A percentile compares a stretch with the other conserved stretches of the same genome.
Conservation (phyloP, 1,284 basidiomycete species). For the Trichosporon ovoides region DNA sequence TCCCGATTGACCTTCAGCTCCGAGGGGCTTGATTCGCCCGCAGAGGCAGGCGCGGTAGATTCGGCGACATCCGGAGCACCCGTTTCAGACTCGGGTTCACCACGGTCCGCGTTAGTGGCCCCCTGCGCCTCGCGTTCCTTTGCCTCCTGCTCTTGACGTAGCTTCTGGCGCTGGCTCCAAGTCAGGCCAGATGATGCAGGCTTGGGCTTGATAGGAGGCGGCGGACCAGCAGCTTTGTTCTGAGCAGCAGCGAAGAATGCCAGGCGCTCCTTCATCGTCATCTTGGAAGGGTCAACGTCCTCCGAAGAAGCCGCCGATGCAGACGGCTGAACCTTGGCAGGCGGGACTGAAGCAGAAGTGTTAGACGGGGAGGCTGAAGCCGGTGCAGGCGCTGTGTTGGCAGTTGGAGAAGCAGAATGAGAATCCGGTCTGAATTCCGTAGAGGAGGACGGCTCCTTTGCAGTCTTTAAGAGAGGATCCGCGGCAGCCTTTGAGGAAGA, state of each 20-base stretch:
- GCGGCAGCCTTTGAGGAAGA: constrained; percentile 12
- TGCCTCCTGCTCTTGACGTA: constrained; percentile 46
- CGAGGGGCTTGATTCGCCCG: constrained; percentile 1
- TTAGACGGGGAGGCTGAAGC: neutral
- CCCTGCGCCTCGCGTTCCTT: constrained; percentile 33
- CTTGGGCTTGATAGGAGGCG: constrained; percentile 61
- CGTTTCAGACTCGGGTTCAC: constrained; percentile 6
- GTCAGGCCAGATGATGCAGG: constrained; percentile 54
- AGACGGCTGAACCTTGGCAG: neutral
- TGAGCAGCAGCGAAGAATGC: constrained; percentile 47
- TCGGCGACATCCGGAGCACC: neutral
- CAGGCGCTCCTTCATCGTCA: constrained; percentile 48
- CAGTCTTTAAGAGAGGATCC: neutral
- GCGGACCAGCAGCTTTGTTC: constrained; percentile 48
- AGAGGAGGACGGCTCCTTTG: constrained; percentile 1
- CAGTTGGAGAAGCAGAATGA: neutral
- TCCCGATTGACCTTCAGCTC: constrained; percentile 8
- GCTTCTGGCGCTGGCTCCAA: constrained; percentile 48
- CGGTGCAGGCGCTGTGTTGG: neutral
- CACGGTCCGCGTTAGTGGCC: constrained; percentile 12
- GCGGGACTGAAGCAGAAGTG: neutral
- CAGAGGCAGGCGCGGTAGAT: constrained; percentile 2
- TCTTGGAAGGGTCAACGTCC: constrained; percentile 26
- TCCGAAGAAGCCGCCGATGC: constrained; percentile 11
- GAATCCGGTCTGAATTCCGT: neutral